Percentiles rank a stretch among this genome's conserved stretches.
These are phyloP conservation scores for Desmodesmus armatus DNA, from an alignment of 139 green algal genomes.

Conservation along the genomic window DNA sequence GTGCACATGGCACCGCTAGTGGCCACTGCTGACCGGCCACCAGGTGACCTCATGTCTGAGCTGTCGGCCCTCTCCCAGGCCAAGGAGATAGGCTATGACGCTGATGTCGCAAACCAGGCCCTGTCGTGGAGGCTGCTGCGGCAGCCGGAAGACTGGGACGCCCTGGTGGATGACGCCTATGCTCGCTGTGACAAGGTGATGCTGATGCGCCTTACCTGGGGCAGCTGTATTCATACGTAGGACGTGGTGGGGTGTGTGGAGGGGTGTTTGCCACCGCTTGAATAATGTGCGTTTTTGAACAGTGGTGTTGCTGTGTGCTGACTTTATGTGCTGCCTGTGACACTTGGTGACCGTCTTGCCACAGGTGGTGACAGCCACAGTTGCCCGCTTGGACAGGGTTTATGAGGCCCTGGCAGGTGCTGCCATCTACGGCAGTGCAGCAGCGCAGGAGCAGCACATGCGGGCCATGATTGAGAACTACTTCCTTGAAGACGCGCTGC, in stretches of 20 bases:
- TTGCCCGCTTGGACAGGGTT: conserved; percentile 63
- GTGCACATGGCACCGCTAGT: conserved; percentile 58
- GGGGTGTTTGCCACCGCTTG: too few species aligned
- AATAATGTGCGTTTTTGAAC: too few species aligned
- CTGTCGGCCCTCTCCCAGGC: conserved; percentile 64
- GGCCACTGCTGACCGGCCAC: conserved; percentile 33
- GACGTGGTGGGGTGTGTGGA: too few species aligned
- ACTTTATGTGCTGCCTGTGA: too few species aligned
- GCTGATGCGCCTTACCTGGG: too few species aligned
- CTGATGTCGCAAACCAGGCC: not conserved
- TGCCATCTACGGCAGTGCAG: conserved; percentile 32
- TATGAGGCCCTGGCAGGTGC: conserved; percentile 54
- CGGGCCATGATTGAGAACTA: conserved; percentile 56
- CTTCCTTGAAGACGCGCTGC: conserved; percentile 54
- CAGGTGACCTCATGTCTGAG: conserved; percentile 54
- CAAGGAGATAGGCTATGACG: conserved; percentile 61
- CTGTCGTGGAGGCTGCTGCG: conserved; percentile 37
- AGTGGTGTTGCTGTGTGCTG: too few species aligned
- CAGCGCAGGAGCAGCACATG: conserved; percentile 55
- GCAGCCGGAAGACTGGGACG: conserved; percentile 44
- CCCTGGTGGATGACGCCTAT: conserved; percentile 52
- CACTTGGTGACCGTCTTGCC: conserved; percentile 44
- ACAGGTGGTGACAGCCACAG: conserved; percentile 43
- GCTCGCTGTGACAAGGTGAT: conserved; percentile 47
- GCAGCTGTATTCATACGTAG: too few species aligned